Evolutionary conservation across 345 rosid species (phyloP).

Genomic region (Anastatica hierochuntica): DNA sequence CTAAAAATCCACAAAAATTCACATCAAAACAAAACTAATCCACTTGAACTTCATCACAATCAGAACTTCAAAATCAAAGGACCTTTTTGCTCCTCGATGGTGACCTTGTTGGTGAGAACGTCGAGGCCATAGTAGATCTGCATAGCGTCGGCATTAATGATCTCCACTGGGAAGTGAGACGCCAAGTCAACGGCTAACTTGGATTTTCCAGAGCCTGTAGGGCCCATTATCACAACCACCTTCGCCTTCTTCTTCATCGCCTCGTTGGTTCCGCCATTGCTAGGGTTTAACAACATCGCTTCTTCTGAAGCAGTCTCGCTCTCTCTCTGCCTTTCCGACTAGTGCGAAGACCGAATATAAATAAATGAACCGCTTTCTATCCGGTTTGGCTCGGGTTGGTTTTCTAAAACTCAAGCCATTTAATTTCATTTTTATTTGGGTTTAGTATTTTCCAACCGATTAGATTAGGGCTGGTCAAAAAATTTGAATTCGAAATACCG

Average conservation of each 20-base stretch:
- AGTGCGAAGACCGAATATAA: too few relatives aligned
- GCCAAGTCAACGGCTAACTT: constrained; percentile 81
- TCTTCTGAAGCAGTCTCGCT: not conserved
- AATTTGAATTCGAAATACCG: too few relatives aligned
- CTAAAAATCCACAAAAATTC: constrained; percentile 28
- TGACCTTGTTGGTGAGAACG: constrained; percentile 78
- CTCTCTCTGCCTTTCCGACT: not conserved
- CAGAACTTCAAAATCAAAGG: not conserved
- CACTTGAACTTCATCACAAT: not conserved
- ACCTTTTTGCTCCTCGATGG: constrained; percentile 63
- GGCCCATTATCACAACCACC: constrained; percentile 79
- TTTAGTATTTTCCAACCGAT: too few relatives aligned
- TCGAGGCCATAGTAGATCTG: constrained; percentile 83
- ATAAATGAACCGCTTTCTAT: too few relatives aligned
- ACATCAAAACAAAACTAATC: not conserved
- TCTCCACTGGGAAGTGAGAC: constrained; percentile 55
- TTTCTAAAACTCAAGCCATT: too few relatives aligned
- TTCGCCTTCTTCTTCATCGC: constrained; percentile 42
- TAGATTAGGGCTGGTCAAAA: too few relatives aligned
- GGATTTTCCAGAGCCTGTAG: constrained; percentile 89
- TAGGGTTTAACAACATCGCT: constrained; percentile 31
- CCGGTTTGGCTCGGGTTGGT: too few relatives aligned
- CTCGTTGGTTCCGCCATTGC: constrained; percentile 22
- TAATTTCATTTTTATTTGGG: too few relatives aligned
- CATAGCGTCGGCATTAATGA: constrained; percentile 97